Conservation (phyloP, 73 alveolate species). For the Stentor coeruleus region DNA sequence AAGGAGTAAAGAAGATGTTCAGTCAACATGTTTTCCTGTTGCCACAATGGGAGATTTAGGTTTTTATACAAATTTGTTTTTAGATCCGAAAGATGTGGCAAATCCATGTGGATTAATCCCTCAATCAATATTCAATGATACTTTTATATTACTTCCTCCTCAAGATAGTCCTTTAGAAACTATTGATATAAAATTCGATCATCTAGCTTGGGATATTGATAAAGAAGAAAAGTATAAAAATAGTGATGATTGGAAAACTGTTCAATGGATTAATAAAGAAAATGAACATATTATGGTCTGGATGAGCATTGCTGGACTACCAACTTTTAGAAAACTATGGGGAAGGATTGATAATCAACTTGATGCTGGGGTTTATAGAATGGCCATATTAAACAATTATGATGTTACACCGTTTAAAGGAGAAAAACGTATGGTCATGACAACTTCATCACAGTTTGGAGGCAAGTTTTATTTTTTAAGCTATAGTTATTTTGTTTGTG, state of each 20-base stretch:
- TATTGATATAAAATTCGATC: conserved; percentile 30
- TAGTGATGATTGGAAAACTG: conserved; percentile 26
- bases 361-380: background rate
- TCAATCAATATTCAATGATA: conserved; percentile 71
- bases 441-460: conserved; percentile 21
- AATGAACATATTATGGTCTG: conserved; percentile 59
- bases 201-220: conserved; percentile 72
- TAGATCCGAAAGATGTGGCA: conserved; percentile 51
- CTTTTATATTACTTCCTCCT: conserved; percentile 31
- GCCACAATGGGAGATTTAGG: conserved; percentile 53
- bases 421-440: background rate
- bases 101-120: conserved; percentile 89
- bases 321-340: conserved; percentile 27
- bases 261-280: conserved; percentile 62
- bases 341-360: conserved; percentile 2
- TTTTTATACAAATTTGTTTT: conserved; percentile 19
- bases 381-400: conserved; percentile 6
- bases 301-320: conserved; percentile 29
- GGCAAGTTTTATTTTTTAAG: conserved; percentile 19
- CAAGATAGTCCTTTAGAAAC: background rate
- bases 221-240: conserved; percentile 58
- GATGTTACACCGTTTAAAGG: conserved; percentile 14
- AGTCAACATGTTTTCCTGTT: conserved; percentile 71
- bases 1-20: conserved; percentile 32
- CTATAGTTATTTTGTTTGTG: background rate